Percentiles rank a stretch among this genome's conserved stretches.
phyloP scores from a whole-genome alignment of 1,139 yeast genomes.

The Protomyces inouyei region DNA sequence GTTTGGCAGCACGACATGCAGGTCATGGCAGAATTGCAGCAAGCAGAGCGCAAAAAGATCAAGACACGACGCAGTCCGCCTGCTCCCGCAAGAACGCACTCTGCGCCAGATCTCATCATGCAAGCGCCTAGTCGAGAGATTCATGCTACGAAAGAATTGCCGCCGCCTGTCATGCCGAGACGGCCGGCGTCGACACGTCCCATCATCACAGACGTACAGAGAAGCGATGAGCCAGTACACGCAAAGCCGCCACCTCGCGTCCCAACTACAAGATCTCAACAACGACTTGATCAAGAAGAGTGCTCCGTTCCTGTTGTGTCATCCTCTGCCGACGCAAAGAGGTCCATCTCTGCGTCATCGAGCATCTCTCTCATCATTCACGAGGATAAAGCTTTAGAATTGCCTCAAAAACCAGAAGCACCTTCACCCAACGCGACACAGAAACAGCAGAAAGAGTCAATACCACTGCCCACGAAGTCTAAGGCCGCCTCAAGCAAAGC shows the following conservation, averaged over 20 bases:
- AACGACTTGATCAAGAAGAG: not conserved
- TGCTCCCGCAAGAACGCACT: not conserved
- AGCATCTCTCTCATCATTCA: not conserved
- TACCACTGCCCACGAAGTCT: not conserved
- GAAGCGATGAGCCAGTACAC: not conserved
- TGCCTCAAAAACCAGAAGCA: not conserved
- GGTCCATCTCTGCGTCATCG: not conserved
- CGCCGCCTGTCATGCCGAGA: not conserved
- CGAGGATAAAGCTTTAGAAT: not conserved
- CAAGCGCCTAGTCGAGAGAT: not conserved
- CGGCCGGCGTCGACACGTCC: not conserved
- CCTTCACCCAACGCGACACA: not conserved
- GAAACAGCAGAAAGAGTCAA: not conserved
- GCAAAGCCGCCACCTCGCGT: not conserved
- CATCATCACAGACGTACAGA: not conserved
- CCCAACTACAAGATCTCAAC: not conserved
- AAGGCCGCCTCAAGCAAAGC: not conserved
- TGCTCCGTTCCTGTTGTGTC: too few relatives aligned
- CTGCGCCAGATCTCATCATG: not conserved
- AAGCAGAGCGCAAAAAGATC: not conserved
- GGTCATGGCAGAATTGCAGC: not conserved
- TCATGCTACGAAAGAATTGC: not conserved
- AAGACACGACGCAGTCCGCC: conserved; percentile 2
- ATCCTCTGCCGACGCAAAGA: not conserved
- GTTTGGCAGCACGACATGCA: conserved; percentile 55